A percentile compares a stretch with the other conserved stretches of the same genome.
phyloP scores from a whole-genome alignment of 139 green algal species.

The Microglena sp. region DNA sequence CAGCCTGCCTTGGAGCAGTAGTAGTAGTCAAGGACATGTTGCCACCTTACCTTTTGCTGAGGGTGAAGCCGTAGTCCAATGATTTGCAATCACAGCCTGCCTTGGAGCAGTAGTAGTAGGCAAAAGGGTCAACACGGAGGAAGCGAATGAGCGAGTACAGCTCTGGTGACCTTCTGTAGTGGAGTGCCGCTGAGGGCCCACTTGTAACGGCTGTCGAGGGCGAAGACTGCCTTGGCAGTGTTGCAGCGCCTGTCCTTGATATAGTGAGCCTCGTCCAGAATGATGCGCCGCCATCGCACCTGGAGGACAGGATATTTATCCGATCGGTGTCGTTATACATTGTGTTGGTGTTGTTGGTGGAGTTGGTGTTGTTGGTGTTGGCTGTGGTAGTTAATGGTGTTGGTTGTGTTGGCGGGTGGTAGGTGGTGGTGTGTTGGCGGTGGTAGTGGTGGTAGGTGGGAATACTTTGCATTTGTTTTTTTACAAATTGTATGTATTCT shows the following conservation, averaged over 20 bases:
- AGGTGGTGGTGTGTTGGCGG: too few species aligned
- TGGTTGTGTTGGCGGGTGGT: too few species aligned
- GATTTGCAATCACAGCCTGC: conserved; percentile 39
- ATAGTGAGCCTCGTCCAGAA: conserved; percentile 84
- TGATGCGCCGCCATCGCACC: conserved; percentile 71
- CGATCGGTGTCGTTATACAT: too few species aligned
- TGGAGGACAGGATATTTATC: conserved; percentile 14
- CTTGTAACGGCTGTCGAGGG: conserved; percentile 32
- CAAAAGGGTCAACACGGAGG: conserved; percentile 75
- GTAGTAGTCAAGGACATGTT: too few species aligned
- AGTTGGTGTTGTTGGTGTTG: too few species aligned
- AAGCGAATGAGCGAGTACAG: conserved; percentile 88
- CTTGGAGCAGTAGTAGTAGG: conserved; percentile 88
- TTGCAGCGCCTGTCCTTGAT: conserved; percentile 80
- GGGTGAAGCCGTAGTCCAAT: conserved; percentile 62
- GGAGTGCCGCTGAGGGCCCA: conserved; percentile 50
- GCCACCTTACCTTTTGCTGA: too few species aligned
- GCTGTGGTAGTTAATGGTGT: too few species aligned
- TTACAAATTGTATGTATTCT: too few species aligned
- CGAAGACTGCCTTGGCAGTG: conserved; percentile 79
- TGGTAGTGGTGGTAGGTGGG: too few species aligned
- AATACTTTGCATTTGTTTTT: too few species aligned
- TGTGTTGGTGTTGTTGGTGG: too few species aligned
- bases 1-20: conserved; percentile 64
- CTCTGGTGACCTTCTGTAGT: conserved; percentile 42